Evolutionary conservation across 768 basidiomycete species (phyloP).

Genomic region (Boletellus ananiceps): DNA sequence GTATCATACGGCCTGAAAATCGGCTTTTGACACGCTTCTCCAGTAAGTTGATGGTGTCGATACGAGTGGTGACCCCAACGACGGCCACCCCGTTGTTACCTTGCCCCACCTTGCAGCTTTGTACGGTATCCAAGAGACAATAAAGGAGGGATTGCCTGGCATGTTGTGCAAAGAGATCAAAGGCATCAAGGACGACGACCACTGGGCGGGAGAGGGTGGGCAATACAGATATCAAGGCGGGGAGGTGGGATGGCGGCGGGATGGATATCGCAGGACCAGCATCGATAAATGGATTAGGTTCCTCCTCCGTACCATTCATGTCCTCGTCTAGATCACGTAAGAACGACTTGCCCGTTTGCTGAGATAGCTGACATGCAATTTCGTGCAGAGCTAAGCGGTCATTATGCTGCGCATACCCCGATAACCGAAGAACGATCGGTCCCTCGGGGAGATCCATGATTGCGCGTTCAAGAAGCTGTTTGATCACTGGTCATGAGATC

Average conservation of each 20-base stretch:
- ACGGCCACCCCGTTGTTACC: slow-evolving; percentile 72
- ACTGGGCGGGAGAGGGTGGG: slow-evolving; percentile 78
- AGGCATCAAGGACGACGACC: slow-evolving; percentile 82
- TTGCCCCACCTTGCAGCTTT: slow-evolving; percentile 65
- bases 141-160: slow-evolving; percentile 91
- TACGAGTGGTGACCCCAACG: slow-evolving; percentile 79
- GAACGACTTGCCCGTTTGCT: slow-evolving; percentile 66
- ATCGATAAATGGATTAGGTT: slow-evolving; percentile 52
- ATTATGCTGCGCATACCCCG: slow-evolving; percentile 79
- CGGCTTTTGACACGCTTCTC: slow-evolving; percentile 98
- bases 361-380: slow-evolving; percentile 78
- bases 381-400: slow-evolving; percentile 91
- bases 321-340: slow-evolving; percentile 34
- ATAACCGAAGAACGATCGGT: slow-evolving; percentile 76
- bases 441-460: slow-evolving; percentile 41
- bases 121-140: slow-evolving; percentile 91
- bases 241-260: slow-evolving; percentile 66
- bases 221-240: slow-evolving; percentile 68
- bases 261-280: slow-evolving; percentile 34
- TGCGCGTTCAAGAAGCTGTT: slow-evolving; percentile 58
- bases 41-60: slow-evolving; percentile 83
- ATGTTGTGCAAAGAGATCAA: slow-evolving; percentile 91
- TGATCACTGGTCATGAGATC: slow-evolving; percentile 1
- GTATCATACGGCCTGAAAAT: slow-evolving; percentile 88
- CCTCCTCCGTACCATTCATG: slow-evolving; percentile 33